Evolutionary conservation across 352 stramenopile genomes (phyloP), one percentile per base, ranked within the genome.

Genomic region (Pythium coloratum): DNA sequence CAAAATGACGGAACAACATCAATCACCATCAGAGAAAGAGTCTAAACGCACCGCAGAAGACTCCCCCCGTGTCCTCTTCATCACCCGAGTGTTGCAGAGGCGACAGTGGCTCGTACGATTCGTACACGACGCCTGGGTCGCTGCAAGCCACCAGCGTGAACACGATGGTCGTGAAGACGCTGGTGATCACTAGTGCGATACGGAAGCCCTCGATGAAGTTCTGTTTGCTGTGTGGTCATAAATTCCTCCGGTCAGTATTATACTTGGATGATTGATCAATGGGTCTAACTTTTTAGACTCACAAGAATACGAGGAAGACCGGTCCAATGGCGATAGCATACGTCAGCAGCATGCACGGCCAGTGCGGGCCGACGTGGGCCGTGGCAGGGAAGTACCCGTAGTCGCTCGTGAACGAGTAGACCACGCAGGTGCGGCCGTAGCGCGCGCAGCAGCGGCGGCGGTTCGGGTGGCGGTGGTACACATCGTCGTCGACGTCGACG

Each of bases 111-210:
- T 77, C 66, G 36, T 78, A 70, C 50, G 78, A 73, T 42, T 91
- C 70, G 36, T 80, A 91, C 18, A 94, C 69, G 2, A 94, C 69
- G 36, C 86, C 86, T 0, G 86, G 86, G 63, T 94, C 84, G 46
- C 84, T 92, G 68, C 80, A 92, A 46, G 86, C 86, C 32, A 91
- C 82, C 72, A 93, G 79, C 5, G 82, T 87, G 71, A 93, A 92
- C 34, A 81, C 77, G n/a, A 73, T 63, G 20, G 84, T 90, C 28
- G 86, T 89, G 42, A 88, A 16, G 24, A 79, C 76, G 34, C 87
- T 81, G 16, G 81, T 88, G 12, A 71, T 53, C 7, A 87, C 13
- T 28, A 93, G 63, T 40, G 79, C 74, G 13, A 86, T 60, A 56
- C 87, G 76, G 4, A 89, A 69, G 1, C 75, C 77, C 14, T 76